These are phyloP conservation scores for Rhodotorula diobovata DNA, from an alignment of 768 basidiomycete genomes.

Conservation along the genomic window DNA sequence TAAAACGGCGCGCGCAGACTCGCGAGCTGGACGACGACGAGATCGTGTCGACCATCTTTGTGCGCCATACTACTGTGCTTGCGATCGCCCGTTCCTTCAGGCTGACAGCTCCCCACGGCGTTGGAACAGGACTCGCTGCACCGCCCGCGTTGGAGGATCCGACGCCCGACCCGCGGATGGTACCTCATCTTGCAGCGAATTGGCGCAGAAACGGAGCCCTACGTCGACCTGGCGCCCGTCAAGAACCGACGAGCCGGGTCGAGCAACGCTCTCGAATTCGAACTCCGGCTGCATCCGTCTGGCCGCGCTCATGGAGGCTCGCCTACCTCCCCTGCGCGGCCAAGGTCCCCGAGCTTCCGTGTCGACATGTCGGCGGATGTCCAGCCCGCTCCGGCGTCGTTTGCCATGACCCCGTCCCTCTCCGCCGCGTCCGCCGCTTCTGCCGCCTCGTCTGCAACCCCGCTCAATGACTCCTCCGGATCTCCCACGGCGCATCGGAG, in stretches of 20 bases:
- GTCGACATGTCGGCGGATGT: neutral
- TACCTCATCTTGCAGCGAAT: slow-evolving; percentile 22
- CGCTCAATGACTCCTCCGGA: neutral
- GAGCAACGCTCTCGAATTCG: neutral
- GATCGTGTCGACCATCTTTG: slow-evolving; percentile 26
- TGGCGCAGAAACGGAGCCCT: neutral
- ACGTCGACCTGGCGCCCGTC: slow-evolving; percentile 7
- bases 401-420: neutral
- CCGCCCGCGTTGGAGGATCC: slow-evolving; percentile 7
- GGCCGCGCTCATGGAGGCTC: neutral
- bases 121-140: slow-evolving; percentile 29
- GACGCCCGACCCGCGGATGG: slow-evolving; percentile 5
- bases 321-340: too few relatives aligned
- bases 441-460: neutral
- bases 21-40: slow-evolving; percentile 17
- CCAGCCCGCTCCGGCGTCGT: neutral
- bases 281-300: neutral
- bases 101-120: neutral
- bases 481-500: neutral
- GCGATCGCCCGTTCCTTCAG: too few relatives aligned
- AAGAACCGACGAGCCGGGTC: too few relatives aligned
- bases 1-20: too few relatives aligned
- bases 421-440: neutral
- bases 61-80: neutral
- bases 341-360: neutral